phyloP scores from a whole-genome alignment of 2,329 filamentous ascomycete genomes.

The Aspergillus pseudoterreus region DNA sequence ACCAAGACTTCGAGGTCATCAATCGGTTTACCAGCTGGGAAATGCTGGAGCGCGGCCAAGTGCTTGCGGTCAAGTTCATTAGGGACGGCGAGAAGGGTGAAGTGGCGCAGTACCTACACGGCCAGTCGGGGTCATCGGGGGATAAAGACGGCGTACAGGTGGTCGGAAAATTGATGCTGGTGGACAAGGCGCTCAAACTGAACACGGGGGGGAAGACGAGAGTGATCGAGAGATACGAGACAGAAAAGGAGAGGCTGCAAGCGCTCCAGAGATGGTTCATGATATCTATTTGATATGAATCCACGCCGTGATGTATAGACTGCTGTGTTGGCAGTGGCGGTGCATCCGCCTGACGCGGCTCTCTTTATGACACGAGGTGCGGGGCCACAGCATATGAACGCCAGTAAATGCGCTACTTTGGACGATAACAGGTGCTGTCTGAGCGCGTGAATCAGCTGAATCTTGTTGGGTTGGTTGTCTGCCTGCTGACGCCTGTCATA shows the following conservation, averaged over 20 bases:
- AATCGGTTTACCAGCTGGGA: conserved; percentile 36
- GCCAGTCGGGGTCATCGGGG: too few species aligned
- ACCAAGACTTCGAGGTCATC: conserved; percentile 38
- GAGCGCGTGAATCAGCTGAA: too few species aligned
- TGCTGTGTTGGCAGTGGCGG: too few species aligned
- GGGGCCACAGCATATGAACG: too few species aligned
- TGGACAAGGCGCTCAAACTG: conserved; percentile 34
- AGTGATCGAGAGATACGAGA: conserved; percentile 37
- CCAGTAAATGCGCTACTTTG: too few species aligned
- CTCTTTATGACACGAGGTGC: too few species aligned
- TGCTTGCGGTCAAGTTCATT: conserved; percentile 39
- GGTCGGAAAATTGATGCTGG: conserved; percentile 26
- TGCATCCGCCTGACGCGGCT: too few species aligned
- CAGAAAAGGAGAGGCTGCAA: conserved; percentile 42
- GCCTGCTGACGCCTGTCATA: too few species aligned
- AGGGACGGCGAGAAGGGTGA: conserved; percentile 16
- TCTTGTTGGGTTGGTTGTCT: too few species aligned
- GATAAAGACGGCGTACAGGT: conserved; percentile 3
- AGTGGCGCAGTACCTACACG: neutral
- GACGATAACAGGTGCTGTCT: too few species aligned
- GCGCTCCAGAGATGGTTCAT: conserved; percentile 42
- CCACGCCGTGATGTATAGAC: too few species aligned
- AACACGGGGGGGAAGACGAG: conserved; percentile 42
- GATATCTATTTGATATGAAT: too few species aligned
- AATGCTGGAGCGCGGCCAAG: conserved; percentile 28